Base-by-base conservation (phyloP, 768 basidiomycete genomes). In the Udeniomyces megalosporus region DNA sequence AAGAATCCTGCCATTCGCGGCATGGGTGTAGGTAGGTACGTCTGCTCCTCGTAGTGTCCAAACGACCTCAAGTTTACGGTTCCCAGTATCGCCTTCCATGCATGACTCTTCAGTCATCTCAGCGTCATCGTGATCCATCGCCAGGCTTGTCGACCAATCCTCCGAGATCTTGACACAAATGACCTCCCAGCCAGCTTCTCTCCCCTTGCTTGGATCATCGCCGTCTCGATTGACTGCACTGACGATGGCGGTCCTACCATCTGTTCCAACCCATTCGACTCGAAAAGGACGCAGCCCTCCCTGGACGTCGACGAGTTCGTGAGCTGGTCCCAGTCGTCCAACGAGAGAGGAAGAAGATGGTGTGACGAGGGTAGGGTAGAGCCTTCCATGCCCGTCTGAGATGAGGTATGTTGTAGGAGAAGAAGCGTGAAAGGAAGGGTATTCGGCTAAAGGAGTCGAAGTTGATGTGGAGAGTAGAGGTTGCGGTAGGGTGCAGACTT, bases 301-400 rank as follows among this genome's bases (percentile, higher is more conserved):
- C 0, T n/a, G 45, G 3, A 24, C 1, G 15, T 59, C 45, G 15
- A n/a, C 2, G 20, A 65, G 58, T 29, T 65, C 63, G 52, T 60
- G 53, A 3, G 52, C 34, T 8, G 58, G 57, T 20, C 63, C 63
- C 12, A 48, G 42, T 20, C n/a, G 29, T 2, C 24, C 58, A 12
- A 15, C 29, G 24, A 60, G 52, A 14, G 45, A n/a, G 15, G 52
- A 29, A 4, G 53, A 20, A 3, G 58, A 63, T 4, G 66, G 62
- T 12, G 44, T 32, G 49, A 67, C 51, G 14, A 61, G 60, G 48
- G 89, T 74, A 15, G 82, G 74, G 65, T 86, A 85, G 32, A 88
- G 72, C 20, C 75, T 69, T n/a, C 86, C 85, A 66, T 76, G 74
- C 10, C 88, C 88, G 68, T 90, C 86, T 22, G 84, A 77, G 55